Conservation (phyloP, 163 green algal species). For the Chlorella variabilis region DNA sequence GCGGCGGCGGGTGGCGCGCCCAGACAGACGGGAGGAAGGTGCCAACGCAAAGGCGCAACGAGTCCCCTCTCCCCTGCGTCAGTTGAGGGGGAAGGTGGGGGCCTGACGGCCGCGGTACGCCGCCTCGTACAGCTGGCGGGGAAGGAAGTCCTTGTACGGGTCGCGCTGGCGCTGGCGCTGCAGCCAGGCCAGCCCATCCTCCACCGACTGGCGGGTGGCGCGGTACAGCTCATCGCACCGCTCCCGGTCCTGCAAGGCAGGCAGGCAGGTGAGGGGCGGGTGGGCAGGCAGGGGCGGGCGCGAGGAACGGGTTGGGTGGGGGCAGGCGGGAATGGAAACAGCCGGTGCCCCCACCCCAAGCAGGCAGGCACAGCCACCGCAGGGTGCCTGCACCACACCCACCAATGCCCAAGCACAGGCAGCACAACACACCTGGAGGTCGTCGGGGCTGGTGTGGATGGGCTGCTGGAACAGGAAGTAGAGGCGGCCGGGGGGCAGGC, state of each 20-base stretch:
- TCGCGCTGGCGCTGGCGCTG: conserved; percentile 74
- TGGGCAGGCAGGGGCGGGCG: background rate
- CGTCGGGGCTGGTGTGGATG: conserved; percentile 67
- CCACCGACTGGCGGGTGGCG: conserved; percentile 68
- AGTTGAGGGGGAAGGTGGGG: conserved; percentile 80
- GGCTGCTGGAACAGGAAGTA: conserved; percentile 93
- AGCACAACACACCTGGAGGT: conserved; percentile 41
- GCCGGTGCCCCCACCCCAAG: background rate
- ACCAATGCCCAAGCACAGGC: background rate
- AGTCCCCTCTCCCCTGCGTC: too few relatives aligned
- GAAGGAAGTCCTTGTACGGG: conserved; percentile 82
- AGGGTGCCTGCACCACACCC: conserved; percentile 14
- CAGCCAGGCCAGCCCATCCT: conserved; percentile 82
- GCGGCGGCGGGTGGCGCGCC: too few relatives aligned
- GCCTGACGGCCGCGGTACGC: conserved; percentile 70
- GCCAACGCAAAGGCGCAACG: too few relatives aligned
- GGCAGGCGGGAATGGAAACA: background rate
- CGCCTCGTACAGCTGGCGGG: conserved; percentile 80
- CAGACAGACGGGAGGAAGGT: too few relatives aligned
- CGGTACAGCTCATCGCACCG: conserved; percentile 63
- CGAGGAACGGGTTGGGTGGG: background rate
- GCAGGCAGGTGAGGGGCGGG: background rate
- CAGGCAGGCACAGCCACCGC: background rate
- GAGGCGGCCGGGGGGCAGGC: conserved; percentile 76
- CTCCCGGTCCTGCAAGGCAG: conserved; percentile 50